Conservation (phyloP, 352 stramenopile species). For the Aphanomyces euteiches region DNA sequence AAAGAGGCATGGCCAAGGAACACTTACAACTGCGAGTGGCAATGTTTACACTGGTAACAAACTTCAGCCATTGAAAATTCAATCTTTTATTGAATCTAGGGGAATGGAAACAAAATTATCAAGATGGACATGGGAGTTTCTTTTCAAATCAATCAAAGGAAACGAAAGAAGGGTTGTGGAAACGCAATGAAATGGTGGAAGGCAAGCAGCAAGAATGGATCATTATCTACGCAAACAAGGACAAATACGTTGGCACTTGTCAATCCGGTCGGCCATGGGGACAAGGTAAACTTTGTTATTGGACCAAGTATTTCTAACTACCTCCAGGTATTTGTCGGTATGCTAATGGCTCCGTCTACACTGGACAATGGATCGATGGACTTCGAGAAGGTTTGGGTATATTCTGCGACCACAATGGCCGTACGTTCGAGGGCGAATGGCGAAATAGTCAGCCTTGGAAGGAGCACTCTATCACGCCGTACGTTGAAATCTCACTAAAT, state of each 20-base stretch:
- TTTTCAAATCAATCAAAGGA: slow-evolving; percentile 55
- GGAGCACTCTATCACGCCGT: slow-evolving; percentile 33
- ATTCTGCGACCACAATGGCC: slow-evolving; percentile 53
- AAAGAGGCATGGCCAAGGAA: slow-evolving; percentile 67
- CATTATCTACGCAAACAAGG: slow-evolving; percentile 61
- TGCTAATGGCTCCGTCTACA: slow-evolving; percentile 87
- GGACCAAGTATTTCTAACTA: not conserved
- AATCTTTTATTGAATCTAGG: slow-evolving; percentile 14
- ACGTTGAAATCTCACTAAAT: slow-evolving; percentile 59
- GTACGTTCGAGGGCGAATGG: slow-evolving; percentile 70
- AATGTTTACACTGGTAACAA: slow-evolving; percentile 50
- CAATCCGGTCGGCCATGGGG: slow-evolving; percentile 60
- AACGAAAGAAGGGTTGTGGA: slow-evolving; percentile 69
- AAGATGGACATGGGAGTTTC: slow-evolving; percentile 56
- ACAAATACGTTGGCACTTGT: slow-evolving; percentile 70
- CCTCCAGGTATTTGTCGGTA: slow-evolving; percentile 82
- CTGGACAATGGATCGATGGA: slow-evolving; percentile 74
- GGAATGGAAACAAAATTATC: slow-evolving; percentile 69
- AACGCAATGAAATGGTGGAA: slow-evolving; percentile 52
- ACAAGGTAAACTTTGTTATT: slow-evolving; percentile 30
- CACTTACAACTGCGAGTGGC: slow-evolving; percentile 41
- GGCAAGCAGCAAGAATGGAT: slow-evolving; percentile 49
- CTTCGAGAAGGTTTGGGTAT: slow-evolving; percentile 72
- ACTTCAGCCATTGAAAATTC: not conserved
- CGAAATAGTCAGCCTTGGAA: slow-evolving; percentile 53